Evolutionary conservation across 179 eudicot species (phyloP).

Genomic region (Drosera spatulata): DNA sequence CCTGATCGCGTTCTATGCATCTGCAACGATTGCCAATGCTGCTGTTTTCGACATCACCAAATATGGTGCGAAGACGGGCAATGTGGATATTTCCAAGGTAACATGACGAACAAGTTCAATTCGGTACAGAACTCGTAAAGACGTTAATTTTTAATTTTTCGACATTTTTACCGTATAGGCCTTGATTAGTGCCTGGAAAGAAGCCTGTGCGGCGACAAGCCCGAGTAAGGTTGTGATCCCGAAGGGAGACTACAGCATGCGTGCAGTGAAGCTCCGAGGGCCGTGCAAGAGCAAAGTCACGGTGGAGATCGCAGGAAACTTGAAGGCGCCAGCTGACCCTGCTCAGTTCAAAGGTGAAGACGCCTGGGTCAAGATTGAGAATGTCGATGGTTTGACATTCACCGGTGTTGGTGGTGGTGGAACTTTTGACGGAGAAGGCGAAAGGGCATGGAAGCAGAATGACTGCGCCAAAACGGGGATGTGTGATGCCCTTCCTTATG

Average conservation of each 20-base stretch:
- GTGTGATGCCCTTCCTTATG: constrained; percentile 29
- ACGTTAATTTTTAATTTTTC: not conserved
- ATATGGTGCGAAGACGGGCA: constrained; percentile 21
- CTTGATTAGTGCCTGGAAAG: constrained; percentile 33
- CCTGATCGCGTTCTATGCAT: too few relatives aligned
- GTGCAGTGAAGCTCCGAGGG: constrained; percentile 21
- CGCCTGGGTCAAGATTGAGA: constrained; percentile 26
- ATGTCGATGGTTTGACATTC: constrained; percentile 22
- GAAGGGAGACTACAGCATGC: constrained; percentile 20
- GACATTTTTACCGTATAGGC: constrained; percentile 7
- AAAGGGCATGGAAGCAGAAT: constrained; percentile 26
- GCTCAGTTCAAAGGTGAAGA: constrained; percentile 13
- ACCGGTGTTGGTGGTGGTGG: constrained; percentile 25
- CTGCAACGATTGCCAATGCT: too few relatives aligned
- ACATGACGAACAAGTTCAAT: not conserved
- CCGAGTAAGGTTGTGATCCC: constrained; percentile 28
- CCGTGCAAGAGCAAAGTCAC: constrained; percentile 36
- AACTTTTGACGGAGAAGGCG: constrained; percentile 37
- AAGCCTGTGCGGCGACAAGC: constrained; percentile 27
- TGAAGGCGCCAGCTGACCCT: constrained; percentile 27
- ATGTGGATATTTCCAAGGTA: constrained; percentile 25
- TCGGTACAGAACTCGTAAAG: not conserved
- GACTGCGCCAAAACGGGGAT: constrained; percentile 22
- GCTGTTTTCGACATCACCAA: constrained; percentile 16
- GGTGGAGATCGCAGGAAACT: constrained; percentile 22